These are phyloP conservation scores for Leptographium flavum DNA, from an alignment of 2,329 filamentous ascomycete genomes.

Conservation along the genomic window DNA sequence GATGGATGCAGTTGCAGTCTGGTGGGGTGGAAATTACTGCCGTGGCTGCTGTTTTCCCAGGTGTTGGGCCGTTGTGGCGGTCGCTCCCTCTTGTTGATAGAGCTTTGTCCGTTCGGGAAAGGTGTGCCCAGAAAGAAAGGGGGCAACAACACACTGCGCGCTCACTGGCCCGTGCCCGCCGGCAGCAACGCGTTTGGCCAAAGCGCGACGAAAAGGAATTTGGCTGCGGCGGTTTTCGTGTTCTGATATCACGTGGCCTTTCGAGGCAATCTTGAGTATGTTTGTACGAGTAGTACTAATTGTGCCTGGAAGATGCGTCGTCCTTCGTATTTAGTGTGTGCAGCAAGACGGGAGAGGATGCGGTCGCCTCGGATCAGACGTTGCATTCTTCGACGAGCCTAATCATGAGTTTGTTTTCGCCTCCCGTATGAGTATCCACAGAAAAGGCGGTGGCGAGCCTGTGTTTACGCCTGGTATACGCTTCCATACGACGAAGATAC, in stretches of 20 bases:
- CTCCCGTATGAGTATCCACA: too few species aligned
- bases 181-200: slow-evolving; percentile 1
- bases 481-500: too few species aligned
- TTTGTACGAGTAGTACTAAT: too few species aligned
- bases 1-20: slow-evolving; percentile 3
- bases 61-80: background rate
- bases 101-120: background rate
- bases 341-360: too few species aligned
- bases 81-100: slow-evolving; percentile 4
- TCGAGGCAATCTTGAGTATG: too few species aligned
- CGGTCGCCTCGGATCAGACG: too few species aligned
- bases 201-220: background rate
- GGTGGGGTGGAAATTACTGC: slow-evolving; percentile 4
- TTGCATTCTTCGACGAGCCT: too few species aligned
- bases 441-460: too few species aligned
- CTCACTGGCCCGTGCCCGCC: slow-evolving; percentile 8
- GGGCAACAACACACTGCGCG: slow-evolving; percentile 2
- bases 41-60: background rate
- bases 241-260: background rate
- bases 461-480: too few species aligned
- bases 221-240: background rate
- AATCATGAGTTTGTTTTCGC: too few species aligned
- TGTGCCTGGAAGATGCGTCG: too few species aligned
- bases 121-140: slow-evolving; percentile 1
- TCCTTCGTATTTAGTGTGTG: too few species aligned